Base-by-base conservation (phyloP, 1,284 basidiomycete genomes). In the Polyporus tsugae region DNA sequence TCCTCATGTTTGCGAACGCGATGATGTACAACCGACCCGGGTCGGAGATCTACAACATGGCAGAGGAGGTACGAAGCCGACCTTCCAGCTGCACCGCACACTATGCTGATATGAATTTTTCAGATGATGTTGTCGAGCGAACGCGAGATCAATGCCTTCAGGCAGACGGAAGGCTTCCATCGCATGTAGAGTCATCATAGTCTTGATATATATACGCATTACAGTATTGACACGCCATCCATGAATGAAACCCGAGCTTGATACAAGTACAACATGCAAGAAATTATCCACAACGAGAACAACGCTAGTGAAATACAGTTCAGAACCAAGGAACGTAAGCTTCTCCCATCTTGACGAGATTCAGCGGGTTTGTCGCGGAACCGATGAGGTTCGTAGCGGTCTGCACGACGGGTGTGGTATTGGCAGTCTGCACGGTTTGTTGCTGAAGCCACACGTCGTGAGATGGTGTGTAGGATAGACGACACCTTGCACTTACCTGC, bases 1-100 rank as follows among this genome's bases (percentile, higher is more conserved):
- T 90, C 76, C 83, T 98, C 68, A 95, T 98, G 91, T 97, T 97
- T 79, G 94, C 95, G 42, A 98, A 98, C 77, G 95, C 96, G 15
- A 92, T 96, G 87, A 95, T 98, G 92, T 98, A 95, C 79, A 98
- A 98, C 73, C 85, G 91, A 53, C 92, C 92, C 1, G 91, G 89
- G 5, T 92, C 91, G 29, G 93, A 95, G 77, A 92, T 97, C 13
- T 90, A 92, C 75, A 85, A 86, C 63, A 95, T 97, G 92, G 93
- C 96, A n/a, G 89, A 93, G 77, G 94, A 96, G 83, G 94, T 93
- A 69, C 39, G 44, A 15, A 4, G 15, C 22, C n/a, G 17, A n/a
- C 7, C 13, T 44, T 59, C 25, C 38, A 2, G 53, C 17, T 42
- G 53, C 39, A 25, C 9, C 22, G 46, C 39, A n/a, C 44, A 17